These are phyloP conservation scores for Pittosporum tobira DNA, from an alignment of 129 eudicot genomes.

Conservation along the genomic window DNA sequence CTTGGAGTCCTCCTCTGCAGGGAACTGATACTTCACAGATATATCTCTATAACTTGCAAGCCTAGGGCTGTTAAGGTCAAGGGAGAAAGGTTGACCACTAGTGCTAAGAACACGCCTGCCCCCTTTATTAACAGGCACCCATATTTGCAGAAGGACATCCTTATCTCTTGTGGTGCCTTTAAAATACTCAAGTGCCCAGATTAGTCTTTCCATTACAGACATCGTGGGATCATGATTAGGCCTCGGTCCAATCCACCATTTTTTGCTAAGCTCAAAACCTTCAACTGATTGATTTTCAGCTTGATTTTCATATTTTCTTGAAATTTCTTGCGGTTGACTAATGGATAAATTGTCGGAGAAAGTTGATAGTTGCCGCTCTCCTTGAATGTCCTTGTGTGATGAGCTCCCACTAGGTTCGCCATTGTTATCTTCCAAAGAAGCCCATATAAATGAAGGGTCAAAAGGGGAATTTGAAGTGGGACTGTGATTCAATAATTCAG, in stretches of 20 bases:
- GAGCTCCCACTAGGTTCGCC: constrained; percentile 21
- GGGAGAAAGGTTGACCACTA: constrained; percentile 57
- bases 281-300: constrained; percentile 24
- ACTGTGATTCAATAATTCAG: constrained; percentile 40
- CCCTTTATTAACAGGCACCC: constrained; percentile 63
- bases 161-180: constrained; percentile 38
- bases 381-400: constrained; percentile 28
- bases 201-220: constrained; percentile 63
- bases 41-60: constrained; percentile 69
- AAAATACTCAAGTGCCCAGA: constrained; percentile 50
- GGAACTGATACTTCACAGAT: constrained; percentile 48
- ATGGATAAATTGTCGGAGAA: constrained; percentile 34
- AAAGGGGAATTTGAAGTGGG: constrained; percentile 34
- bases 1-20: constrained; percentile 46
- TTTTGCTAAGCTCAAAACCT: constrained; percentile 34
- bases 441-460: constrained; percentile 58
- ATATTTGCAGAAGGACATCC: constrained; percentile 65
- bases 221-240: constrained; percentile 30
- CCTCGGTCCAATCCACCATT: constrained; percentile 72
- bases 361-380: constrained; percentile 43
- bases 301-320: constrained; percentile 21
- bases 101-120: constrained; percentile 53
- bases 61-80: constrained; percentile 50
- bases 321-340: constrained; percentile 35
- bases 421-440: constrained; percentile 29